These are phyloP conservation scores for Coriolopsis trogii DNA, from an alignment of 1,284 basidiomycete genomes.

Conservation along the genomic window DNA sequence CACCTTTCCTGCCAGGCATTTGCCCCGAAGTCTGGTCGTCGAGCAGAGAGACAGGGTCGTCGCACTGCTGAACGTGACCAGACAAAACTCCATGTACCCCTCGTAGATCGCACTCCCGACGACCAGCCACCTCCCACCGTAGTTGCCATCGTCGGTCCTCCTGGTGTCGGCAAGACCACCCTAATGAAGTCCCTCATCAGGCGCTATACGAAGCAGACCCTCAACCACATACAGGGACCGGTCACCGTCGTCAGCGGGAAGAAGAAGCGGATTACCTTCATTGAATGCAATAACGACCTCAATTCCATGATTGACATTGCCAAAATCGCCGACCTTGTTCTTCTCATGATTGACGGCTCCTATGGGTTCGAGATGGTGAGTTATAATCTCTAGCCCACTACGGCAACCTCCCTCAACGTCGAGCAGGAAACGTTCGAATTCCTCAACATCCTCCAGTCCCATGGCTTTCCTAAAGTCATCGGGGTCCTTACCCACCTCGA, in stretches of 20 bases:
- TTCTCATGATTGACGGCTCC: conserved; percentile 97
- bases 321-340: conserved; percentile 94
- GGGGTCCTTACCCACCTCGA: conserved; percentile 96
- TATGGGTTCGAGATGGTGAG: conserved; percentile 98
- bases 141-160: conserved; percentile 96
- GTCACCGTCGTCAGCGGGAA: conserved; percentile 96
- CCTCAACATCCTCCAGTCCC: conserved; percentile 94
- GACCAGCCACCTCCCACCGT: conserved; percentile 93
- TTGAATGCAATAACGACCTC: conserved; percentile 98
- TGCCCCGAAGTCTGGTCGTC: conserved; percentile 87
- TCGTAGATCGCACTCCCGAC: conserved; percentile 93
- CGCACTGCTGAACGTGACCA: conserved; percentile 94
- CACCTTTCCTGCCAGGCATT: conserved; percentile 74
- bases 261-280: conserved; percentile 89
- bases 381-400: neutral
- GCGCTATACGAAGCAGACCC: conserved; percentile 93
- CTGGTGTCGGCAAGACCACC: conserved; percentile 97
- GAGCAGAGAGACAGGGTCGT: conserved; percentile 87
- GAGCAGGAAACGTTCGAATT: conserved; percentile 97
- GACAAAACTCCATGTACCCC: conserved; percentile 92
- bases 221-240: conserved; percentile 90
- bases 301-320: conserved; percentile 98
- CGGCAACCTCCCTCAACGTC: neutral
- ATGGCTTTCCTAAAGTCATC: conserved; percentile 98
- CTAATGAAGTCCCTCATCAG: conserved; percentile 91